These are phyloP conservation scores for Mucor plumbeus DNA, from an alignment of 371 early-diverging fungal genomes.

Conservation along the genomic window DNA sequence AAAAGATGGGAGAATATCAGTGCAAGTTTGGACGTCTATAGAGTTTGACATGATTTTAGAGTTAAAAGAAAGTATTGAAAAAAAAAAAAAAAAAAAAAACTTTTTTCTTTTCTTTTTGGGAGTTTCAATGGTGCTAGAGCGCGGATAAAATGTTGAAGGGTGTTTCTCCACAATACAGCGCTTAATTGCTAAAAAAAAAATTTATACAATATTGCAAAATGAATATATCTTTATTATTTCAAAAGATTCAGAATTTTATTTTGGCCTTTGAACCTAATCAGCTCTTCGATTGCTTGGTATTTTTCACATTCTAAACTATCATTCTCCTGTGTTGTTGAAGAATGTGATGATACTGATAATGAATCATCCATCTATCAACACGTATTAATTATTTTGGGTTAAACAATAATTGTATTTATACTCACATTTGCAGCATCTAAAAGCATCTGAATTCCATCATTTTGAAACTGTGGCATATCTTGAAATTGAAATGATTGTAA, in stretches of 20 bases:
- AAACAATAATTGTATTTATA: not conserved
- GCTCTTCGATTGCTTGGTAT: slow-evolving; percentile 17
- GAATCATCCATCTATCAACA: not conserved
- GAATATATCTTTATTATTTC: not conserved
- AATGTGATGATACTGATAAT: not conserved
- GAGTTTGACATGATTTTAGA: slow-evolving; percentile 11
- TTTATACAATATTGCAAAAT: no score
- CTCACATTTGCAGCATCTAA: slow-evolving; percentile 24
- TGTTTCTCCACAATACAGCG: not conserved
- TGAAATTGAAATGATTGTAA: not conserved
- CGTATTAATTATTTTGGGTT: not conserved
- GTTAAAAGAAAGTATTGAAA: slow-evolving; percentile 9
- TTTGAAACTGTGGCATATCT: not conserved
- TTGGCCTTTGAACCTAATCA: slow-evolving; percentile 14
- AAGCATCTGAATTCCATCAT: slow-evolving; percentile 22
- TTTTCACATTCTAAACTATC: slow-evolving; percentile 1
- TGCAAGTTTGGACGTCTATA: slow-evolving; percentile 31
- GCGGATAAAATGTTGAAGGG: slow-evolving; percentile 2
- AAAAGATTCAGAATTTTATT: slow-evolving; percentile 10
- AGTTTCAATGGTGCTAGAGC: not conserved
- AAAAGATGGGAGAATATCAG: slow-evolving; percentile 42
- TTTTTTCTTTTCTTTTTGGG: not conserved
- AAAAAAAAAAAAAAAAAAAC: not conserved
- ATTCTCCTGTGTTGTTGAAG: not conserved
- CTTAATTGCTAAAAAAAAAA: not conserved